Conservation (phyloP, 225 moss, liverwort and hornwort species). For the Pleurozium schreberi region DNA sequence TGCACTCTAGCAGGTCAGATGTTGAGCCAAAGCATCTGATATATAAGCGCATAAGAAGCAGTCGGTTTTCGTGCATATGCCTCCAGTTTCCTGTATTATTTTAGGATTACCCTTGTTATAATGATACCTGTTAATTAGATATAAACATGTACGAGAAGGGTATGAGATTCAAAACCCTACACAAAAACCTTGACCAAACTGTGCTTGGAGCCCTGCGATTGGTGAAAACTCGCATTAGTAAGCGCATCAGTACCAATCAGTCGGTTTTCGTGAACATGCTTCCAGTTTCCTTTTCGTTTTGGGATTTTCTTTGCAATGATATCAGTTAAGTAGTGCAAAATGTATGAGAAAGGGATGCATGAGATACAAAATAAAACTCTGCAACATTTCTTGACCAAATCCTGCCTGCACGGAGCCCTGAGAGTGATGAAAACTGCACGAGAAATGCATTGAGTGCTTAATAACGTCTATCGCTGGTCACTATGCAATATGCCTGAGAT, state of each 20-base stretch:
- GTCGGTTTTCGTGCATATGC: not conserved
- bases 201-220: not conserved
- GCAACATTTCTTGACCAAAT: not conserved
- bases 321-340: no score
- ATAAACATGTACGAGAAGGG: not conserved
- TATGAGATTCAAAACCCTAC: not conserved
- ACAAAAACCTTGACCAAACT: not conserved
- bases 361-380: not conserved
- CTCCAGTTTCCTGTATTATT: not conserved
- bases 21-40: not conserved
- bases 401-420: no score
- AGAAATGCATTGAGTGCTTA: not conserved
- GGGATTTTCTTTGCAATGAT: no score
- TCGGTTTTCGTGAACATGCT: not conserved
- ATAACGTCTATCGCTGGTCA: no score
- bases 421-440: not conserved
- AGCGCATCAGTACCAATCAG: not conserved
- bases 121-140: no score
- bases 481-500: not conserved
- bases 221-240: not conserved
- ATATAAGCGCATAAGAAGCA: not conserved
- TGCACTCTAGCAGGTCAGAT: not conserved
- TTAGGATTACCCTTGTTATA: not conserved
- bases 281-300: not conserved
- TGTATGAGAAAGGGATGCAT: no score